Percentiles rank a stretch among this genome's conserved stretches.
Evolutionary conservation across 2,329 filamentous ascomycete genomes (phyloP).

Genomic region (Juglanconis juglandina): DNA sequence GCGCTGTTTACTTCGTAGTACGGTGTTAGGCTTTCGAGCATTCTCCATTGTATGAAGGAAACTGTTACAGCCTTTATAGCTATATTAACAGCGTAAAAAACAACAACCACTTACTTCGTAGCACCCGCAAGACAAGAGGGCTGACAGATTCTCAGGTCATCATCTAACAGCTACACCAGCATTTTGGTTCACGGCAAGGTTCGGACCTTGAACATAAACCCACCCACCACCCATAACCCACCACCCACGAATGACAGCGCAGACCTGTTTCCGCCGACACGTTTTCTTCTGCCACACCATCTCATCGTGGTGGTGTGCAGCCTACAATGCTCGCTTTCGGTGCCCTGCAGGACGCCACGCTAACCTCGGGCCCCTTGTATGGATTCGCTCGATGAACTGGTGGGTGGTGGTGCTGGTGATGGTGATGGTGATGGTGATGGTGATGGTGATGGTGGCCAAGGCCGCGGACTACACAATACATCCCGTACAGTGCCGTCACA

Average conservation of each 20-base stretch:
- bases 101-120: neutral
- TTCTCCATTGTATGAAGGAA: no score
- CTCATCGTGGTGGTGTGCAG: neutral
- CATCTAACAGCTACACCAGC: neutral
- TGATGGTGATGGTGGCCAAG: neutral
- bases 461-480: neutral
- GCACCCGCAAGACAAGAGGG: no score
- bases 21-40: no score
- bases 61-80: no score
- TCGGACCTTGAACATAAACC: neutral
- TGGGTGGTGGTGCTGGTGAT: neutral
- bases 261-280: neutral
- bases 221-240: no score
- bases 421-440: neutral
- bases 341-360: neutral
- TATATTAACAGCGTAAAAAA: no score
- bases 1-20: no score
- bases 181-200: neutral
- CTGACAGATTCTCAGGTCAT: neutral
- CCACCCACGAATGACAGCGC: neutral
- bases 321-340: neutral
- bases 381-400: neutral
- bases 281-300: constrained; percentile 3
- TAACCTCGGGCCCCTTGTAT: neutral
- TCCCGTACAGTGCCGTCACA: neutral